Evolutionary conservation across 345 rosid genomes (phyloP), one percentile per base, ranked within the genome.

Genomic region (Lepidium didymum): DNA sequence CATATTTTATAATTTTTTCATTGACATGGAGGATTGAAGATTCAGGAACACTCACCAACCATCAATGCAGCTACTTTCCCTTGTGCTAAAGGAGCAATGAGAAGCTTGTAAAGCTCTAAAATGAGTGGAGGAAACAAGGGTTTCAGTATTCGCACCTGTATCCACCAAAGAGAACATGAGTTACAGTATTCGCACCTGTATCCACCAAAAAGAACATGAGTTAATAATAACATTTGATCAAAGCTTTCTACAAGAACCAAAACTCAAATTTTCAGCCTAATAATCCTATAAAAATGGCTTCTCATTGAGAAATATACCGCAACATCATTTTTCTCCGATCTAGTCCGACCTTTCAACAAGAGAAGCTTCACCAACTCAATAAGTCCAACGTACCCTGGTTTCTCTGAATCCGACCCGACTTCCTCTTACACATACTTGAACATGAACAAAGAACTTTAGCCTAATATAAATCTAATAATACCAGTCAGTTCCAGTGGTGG

Each of bases 401-500:
- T 88, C 75, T 85, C 82, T 4, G 96, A 93, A 81, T 93, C 94
- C 96, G 86, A 83, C 76, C 98, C 97, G 40, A 88, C 90, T 81
- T 88, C 98, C 98, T 93, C 80, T 75, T 47, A 78, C 64, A 63
- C 47, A 55, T 62, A 53, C 78, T 74, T 74, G 56, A 74, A 51
- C 73, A 54, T 54, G 50, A 67, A 53, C 38, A 59, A 52, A 45
- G 10, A 57, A 7, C 44, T 49, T 65, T 33, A 73, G 43, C 10
- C 65, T 37, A 46, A 12, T 59, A 34, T 31, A 40, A 21, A 31
- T 19, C 72, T 44, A 27, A 56, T 27, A 27, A 27, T 6, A 27
- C 3, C 27, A 23, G 27, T 23, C n/a, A n/a, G n/a, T n/a, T n/a
- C n/a, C n/a, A n/a, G n/a, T n/a, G n/a, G n/a, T n/a, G n/a, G n/a